Conservation (phyloP, 352 stramenopile species). For the Phytopythium helicoides region DNA sequence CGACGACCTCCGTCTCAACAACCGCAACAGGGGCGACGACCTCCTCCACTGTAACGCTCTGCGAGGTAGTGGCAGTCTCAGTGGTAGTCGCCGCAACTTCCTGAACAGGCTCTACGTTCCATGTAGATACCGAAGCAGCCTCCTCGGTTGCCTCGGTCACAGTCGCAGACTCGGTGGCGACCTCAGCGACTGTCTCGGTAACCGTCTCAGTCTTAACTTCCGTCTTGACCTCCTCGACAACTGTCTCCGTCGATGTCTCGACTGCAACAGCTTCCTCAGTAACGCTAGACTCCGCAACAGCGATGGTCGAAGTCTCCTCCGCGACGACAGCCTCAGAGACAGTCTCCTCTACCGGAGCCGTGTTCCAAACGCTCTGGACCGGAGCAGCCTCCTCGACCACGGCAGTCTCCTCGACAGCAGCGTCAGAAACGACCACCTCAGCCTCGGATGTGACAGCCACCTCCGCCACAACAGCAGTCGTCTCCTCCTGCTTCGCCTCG, state of each 20-base stretch:
- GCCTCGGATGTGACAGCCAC: constrained; percentile 14
- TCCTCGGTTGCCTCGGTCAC: constrained; percentile 19
- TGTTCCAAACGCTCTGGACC: constrained; percentile 22
- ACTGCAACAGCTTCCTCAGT: constrained; percentile 11
- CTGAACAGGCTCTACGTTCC: constrained; percentile 23
- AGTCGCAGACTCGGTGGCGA: background rate
- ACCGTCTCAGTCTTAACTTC: constrained; percentile 5
- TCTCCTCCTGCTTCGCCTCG: constrained; percentile 16
- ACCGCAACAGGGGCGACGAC: background rate
- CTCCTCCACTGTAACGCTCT: background rate
- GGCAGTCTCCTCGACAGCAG: constrained; percentile 9
- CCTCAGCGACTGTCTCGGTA: constrained; percentile 7
- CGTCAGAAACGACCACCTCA: constrained; percentile 7
- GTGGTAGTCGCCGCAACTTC: constrained; percentile 10
- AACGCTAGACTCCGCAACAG: constrained; percentile 13
- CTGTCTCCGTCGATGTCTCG: background rate
- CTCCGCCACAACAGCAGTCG: constrained; percentile 4
- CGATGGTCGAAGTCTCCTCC: constrained; percentile 10
- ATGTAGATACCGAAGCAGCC: constrained; percentile 13
- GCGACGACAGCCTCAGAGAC: constrained; percentile 4
- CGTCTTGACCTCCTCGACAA: background rate
- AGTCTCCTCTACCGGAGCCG: constrained; percentile 14
- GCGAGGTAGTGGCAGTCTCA: background rate
- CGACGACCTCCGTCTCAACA: background rate
- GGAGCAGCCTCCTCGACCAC: constrained; percentile 10